Conservation (phyloP, 2,329 filamentous ascomycete genomes). For the Ascosphaera acerosa region DNA sequence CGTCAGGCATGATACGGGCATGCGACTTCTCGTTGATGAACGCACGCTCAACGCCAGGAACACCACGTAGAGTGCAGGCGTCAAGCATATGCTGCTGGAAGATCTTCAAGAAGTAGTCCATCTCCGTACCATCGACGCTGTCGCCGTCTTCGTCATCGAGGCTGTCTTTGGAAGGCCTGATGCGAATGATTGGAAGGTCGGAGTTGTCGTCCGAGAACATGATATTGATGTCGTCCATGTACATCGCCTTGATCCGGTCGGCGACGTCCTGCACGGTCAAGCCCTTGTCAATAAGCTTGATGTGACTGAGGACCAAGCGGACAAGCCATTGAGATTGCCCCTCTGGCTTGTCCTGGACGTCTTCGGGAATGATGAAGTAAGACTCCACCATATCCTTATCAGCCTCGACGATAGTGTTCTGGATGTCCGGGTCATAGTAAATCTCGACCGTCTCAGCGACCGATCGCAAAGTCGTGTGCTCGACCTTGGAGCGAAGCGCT, state of each 20-base stretch:
- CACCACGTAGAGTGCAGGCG: conserved; percentile 71
- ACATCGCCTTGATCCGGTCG: conserved; percentile 66
- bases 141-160: conserved; percentile 41
- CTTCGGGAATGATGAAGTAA: conserved; percentile 83
- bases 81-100: conserved; percentile 81
- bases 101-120: conserved; percentile 80
- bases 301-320: conserved; percentile 74
- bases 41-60: conserved; percentile 65
- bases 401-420: conserved; percentile 59
- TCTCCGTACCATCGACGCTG: conserved; percentile 48
- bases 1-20: conserved; percentile 41
- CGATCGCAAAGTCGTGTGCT: conserved; percentile 80
- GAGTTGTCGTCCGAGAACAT: conserved; percentile 98
- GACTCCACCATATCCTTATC: conserved; percentile 90
- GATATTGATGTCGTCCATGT: conserved; percentile 60
- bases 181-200: conserved; percentile 79
- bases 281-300: conserved; percentile 77
- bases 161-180: conserved; percentile 46
- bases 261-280: conserved; percentile 82
- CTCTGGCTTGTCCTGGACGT: conserved; percentile 36
- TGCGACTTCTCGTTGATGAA: conserved; percentile 68
- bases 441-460: conserved; percentile 86
- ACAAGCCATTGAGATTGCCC: conserved; percentile 82
- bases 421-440: conserved; percentile 86
- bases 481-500: conserved; percentile 62